phyloP scores from a whole-genome alignment of 768 basidiomycete genomes.

The Pisolithus tinctorius region DNA sequence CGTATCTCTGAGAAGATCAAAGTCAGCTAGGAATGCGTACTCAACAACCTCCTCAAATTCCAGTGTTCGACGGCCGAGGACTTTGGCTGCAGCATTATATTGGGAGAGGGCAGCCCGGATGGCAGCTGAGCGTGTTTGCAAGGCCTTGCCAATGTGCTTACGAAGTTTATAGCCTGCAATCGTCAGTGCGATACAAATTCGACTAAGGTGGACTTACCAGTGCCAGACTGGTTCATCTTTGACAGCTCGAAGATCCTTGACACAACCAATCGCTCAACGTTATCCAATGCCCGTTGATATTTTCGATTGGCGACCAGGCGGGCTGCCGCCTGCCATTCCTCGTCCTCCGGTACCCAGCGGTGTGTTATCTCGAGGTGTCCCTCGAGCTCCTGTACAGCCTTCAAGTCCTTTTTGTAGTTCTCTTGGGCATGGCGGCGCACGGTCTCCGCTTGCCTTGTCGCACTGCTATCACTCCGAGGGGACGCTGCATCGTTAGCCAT shows the following conservation, averaged over 20 bases:
- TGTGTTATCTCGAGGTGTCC: neutral
- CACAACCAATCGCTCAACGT: constrained; percentile 10
- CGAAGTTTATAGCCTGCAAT: constrained; percentile 1
- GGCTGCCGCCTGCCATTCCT: constrained; percentile 6
- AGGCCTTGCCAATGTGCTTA: constrained; percentile 4
- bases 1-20: constrained; percentile 7
- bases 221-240: constrained; percentile 15
- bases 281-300: constrained; percentile 9
- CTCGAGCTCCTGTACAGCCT: constrained; percentile 7
- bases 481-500: too few relatives aligned
- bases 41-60: too few relatives aligned
- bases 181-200: too few relatives aligned
- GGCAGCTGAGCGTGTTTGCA: neutral
- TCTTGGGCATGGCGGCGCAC: constrained; percentile 11
- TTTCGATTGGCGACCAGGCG: neutral
- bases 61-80: too few relatives aligned
- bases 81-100: neutral
- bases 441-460: constrained; percentile 4
- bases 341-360: neutral
- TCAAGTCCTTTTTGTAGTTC: constrained; percentile 1
- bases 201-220: constrained; percentile 6
- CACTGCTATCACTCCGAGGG: neutral
- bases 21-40: constrained; percentile 5
- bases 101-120: constrained; percentile 13
- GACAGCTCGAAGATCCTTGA: constrained; percentile 13